These are phyloP conservation scores for Aspergillus pseudoterreus DNA, from an alignment of 2,329 filamentous ascomycete species.

Conservation along the genomic window DNA sequence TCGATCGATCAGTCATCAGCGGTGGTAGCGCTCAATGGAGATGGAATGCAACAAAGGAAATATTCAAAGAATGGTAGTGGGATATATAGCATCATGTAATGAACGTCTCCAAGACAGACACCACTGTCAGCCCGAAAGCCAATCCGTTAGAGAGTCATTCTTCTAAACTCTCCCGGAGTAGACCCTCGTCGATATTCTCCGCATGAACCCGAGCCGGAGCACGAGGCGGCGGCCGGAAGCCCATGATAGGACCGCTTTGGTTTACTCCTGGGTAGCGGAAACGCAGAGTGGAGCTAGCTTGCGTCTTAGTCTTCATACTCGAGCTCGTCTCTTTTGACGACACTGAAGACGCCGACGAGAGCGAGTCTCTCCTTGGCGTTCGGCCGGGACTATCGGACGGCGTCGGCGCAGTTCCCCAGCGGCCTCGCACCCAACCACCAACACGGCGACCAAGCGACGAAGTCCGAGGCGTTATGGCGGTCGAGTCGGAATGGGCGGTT, in stretches of 20 bases:
- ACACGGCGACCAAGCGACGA: slow-evolving; percentile 50
- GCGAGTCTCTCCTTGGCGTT: neutral
- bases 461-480: slow-evolving; percentile 20
- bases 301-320: neutral
- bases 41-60: slow-evolving; percentile 2
- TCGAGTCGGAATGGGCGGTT: slow-evolving; percentile 18
- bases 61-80: slow-evolving; percentile 1
- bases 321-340: neutral
- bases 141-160: slow-evolving; percentile 28
- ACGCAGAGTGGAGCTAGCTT: slow-evolving; percentile 10
- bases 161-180: slow-evolving; percentile 58
- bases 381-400: slow-evolving; percentile 8
- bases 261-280: slow-evolving; percentile 69
- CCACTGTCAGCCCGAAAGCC: neutral
- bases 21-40: slow-evolving; percentile 2
- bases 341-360: neutral
- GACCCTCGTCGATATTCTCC: slow-evolving; percentile 56
- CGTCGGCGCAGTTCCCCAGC: slow-evolving; percentile 56
- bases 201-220: slow-evolving; percentile 57
- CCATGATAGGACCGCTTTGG: slow-evolving; percentile 69
- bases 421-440: slow-evolving; percentile 63
- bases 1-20: slow-evolving; percentile 2
- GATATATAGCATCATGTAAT: neutral
- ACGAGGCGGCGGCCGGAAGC: slow-evolving; percentile 59
- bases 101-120: neutral